Evolutionary conservation across 305 asterid genomes (phyloP), one percentile per base, ranked within the genome.

Genomic region (Vinca major): DNA sequence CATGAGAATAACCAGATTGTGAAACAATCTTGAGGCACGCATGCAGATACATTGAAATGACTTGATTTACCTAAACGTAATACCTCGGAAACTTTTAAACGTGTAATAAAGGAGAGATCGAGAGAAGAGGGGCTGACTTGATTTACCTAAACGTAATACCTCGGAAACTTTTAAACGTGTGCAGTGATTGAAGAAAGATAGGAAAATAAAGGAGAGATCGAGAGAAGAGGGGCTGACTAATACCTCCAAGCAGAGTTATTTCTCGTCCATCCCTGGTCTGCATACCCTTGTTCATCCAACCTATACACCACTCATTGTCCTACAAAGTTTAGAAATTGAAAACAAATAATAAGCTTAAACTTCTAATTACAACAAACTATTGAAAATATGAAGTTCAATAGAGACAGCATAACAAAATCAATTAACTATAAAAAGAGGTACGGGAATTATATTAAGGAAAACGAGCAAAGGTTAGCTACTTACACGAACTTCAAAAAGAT

Each of bases 221-320:
- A 26, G 33, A 26, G 33, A 26, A 26, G 33, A 26, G 33, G 33
- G 33, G 45, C 5, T 41, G 50, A 43, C 19, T 8, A 41, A 13
- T 75, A 78, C 85, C 85, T 78, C 99, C 99, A 80, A 93, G 80
- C 62, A 93, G 75, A 66, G 90, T 90, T 66, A 90, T 78, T 81
- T 86, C 95, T 77, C 69, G 83, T 75, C 96, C 96, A 71, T 89
- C 95, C 77, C 76, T 89, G 19, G 95, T 80, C 81, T 85, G 96
- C 88, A 85, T 74, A 62, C 83, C 95, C 67, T 91, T 91, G 79
- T 71, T 86, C 80, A 87, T 96, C 97, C 97, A 93, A 74, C 99
- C 96, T 56, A 93, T 76, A 73, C 99, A 93, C 83, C 90, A 89
- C 57, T 90, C 92, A 0, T 76, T 66, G 39, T 85, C 84, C 85